Evolutionary conservation across 2,329 filamentous ascomycete species (phyloP), one percentile per base, ranked within the genome.

Genomic region (Fusarium hostae): DNA sequence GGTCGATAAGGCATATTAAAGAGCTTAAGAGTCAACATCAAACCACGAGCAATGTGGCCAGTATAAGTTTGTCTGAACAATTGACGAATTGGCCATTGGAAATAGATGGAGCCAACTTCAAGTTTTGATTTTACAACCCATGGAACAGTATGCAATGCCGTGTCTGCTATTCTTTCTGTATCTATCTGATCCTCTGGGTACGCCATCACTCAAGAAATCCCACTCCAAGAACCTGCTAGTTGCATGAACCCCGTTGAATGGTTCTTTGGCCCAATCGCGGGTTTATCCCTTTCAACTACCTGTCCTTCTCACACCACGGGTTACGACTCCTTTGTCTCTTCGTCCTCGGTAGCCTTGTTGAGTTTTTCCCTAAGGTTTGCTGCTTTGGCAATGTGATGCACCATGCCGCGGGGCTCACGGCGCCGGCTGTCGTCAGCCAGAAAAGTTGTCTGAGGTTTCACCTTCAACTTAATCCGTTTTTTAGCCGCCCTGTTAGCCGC

Each of bases 1-100:
- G 87, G 88, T 2, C 81, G 84, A 75, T 89, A 79, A 81, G 34
- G 4, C 5, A 15, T 12, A 6, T 34, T 15, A 9, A 28, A 34
- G 34, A 24, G 9, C 18, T 32, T 45, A 16, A 12, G 22, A 45
- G 51, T 40, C 9, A 56, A 39, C 30, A 26, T 32, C 13, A 58
- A 61, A 32, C 9, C 13, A 30, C 28, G 16, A 32, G 18, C n/a
- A 24, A 45, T 39, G 22, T 22, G 13, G 35, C 18, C 22, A 35
- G 18, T 26, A 24, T 48, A 12, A 35, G 20, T 22, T 39, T 6
- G 26, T 41, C 37, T 57, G 39, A 18, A 44, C 5, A 37, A 20
- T 13, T 44, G 32, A 59, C 10, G 13, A 26, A 22, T 57, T 48
- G 13, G 9, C 22, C 52, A n/a, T 18, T 9, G 20, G 15, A 40